Evolutionary conservation across 2,329 filamentous ascomycete genomes (phyloP).

Genomic region (Talaromyces rugulosus): DNA sequence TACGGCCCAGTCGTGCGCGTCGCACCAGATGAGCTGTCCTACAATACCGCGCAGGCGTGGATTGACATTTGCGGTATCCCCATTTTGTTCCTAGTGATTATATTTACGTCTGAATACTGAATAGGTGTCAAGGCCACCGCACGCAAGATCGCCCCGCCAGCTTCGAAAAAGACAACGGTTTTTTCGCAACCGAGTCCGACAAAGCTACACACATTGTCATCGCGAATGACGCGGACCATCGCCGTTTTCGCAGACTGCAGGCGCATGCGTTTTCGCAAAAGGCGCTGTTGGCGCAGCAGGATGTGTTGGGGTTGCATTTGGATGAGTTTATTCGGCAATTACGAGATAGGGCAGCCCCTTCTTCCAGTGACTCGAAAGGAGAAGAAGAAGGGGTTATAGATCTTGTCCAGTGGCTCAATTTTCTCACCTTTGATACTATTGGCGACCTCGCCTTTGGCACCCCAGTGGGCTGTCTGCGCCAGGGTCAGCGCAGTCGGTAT

Average conservation of each 20-base stretch:
- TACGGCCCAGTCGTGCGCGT: conserved; percentile 38
- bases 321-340: conserved; percentile 23
- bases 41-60: conserved; percentile 34
- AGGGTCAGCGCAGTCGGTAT: conserved; percentile 34
- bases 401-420: conserved; percentile 32
- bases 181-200: background rate
- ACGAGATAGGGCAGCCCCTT: background rate
- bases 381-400: conserved; percentile 17
- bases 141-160: conserved; percentile 8
- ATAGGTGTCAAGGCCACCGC: conserved; percentile 8
- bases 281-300: conserved; percentile 3
- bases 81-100: conserved; percentile 8
- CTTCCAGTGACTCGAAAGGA: background rate
- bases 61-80: conserved; percentile 37
- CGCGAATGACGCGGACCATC: background rate
- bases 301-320: conserved; percentile 11
- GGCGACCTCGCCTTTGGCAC: conserved; percentile 40
- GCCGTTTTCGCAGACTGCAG: background rate
- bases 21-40: conserved; percentile 40
- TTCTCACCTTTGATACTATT: conserved; percentile 38
- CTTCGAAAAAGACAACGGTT: conserved; percentile 1
- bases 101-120: conserved; percentile 4
- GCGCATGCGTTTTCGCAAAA: conserved; percentile 2
- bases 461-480: conserved; percentile 34
- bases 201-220: background rate